These are phyloP conservation scores for Trichoderma breve DNA, from an alignment of 2,329 filamentous ascomycete species.

Conservation along the genomic window DNA sequence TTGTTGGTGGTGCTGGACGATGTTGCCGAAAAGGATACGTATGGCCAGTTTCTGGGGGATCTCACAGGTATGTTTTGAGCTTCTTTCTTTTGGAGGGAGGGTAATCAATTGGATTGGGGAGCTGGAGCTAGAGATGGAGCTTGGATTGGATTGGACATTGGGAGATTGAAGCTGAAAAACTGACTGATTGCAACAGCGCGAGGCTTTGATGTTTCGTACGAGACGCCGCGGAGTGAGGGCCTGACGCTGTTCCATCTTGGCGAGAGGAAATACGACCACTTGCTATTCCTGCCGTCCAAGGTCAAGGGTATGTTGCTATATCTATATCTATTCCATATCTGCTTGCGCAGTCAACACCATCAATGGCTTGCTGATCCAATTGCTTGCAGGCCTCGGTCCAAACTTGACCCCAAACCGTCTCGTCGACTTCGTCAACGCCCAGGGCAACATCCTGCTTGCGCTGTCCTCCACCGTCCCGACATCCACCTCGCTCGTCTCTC, in stretches of 20 bases:
- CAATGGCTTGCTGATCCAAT: conserved; percentile 1
- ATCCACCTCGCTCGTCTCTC: conserved; percentile 69
- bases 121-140: conserved; percentile 25
- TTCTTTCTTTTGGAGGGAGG: not conserved
- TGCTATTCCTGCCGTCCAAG: conserved; percentile 84
- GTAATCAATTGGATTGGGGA: not conserved
- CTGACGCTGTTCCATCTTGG: conserved; percentile 81
- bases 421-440: conserved; percentile 84
- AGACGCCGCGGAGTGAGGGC: conserved; percentile 77
- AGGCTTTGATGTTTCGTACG: conserved; percentile 76
- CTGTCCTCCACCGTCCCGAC: conserved; percentile 71
- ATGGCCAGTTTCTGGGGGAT: conserved; percentile 77
- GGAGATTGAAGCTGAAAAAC: not conserved
- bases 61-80: conserved; percentile 56
- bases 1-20: conserved; percentile 87
- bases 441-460: conserved; percentile 87
- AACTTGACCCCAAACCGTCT: conserved; percentile 81
- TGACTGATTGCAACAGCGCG: conserved; percentile 55
- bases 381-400: conserved; percentile 71
- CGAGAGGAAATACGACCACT: conserved; percentile 85
- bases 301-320: conserved; percentile 76
- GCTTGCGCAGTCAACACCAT: not conserved
- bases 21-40: conserved; percentile 73
- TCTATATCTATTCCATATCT: no score
- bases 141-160: not conserved